These are phyloP conservation scores for Yamadazyma blattariae DNA, from an alignment of 1,139 yeast genomes.

Conservation along the genomic window DNA sequence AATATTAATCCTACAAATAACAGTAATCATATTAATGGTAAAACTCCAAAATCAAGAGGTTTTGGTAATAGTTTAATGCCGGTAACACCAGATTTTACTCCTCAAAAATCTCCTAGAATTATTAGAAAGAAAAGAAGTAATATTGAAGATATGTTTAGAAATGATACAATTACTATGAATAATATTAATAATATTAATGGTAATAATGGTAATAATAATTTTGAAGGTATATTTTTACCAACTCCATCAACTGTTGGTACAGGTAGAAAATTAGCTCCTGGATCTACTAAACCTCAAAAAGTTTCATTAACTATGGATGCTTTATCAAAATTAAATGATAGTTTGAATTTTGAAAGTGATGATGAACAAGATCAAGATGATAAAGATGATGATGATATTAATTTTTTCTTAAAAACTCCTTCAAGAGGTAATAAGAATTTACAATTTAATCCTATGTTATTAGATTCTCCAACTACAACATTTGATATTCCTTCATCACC, in stretches of 20 bases:
- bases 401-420: constrained; percentile 10
- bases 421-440: constrained; percentile 7
- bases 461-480: constrained; percentile 12
- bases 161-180: constrained; percentile 5
- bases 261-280: constrained; percentile 22
- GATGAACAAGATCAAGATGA: constrained; percentile 16
- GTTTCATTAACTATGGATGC: constrained; percentile 18
- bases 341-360: constrained; percentile 16
- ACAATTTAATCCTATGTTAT: constrained; percentile 5
- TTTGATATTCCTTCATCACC: constrained; percentile 2
- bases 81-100: constrained; percentile 35
- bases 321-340: constrained; percentile 18
- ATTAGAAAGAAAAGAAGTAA: constrained; percentile 14
- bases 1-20: no score
- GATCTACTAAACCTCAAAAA: constrained; percentile 2
- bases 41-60: constrained; percentile 5
- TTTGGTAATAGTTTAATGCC: constrained; percentile 16
- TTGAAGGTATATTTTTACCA: constrained; percentile 25
- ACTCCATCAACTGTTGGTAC: constrained; percentile 43
- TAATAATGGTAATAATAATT: no score
- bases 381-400: constrained; percentile 11
- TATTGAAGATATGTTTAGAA: constrained; percentile 15
- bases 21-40: constrained; percentile 1
- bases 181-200: neutral
- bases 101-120: constrained; percentile 27